Conservation (phyloP, 371 early-diverging fungal species). For the Zancudomyces culisetae region DNA sequence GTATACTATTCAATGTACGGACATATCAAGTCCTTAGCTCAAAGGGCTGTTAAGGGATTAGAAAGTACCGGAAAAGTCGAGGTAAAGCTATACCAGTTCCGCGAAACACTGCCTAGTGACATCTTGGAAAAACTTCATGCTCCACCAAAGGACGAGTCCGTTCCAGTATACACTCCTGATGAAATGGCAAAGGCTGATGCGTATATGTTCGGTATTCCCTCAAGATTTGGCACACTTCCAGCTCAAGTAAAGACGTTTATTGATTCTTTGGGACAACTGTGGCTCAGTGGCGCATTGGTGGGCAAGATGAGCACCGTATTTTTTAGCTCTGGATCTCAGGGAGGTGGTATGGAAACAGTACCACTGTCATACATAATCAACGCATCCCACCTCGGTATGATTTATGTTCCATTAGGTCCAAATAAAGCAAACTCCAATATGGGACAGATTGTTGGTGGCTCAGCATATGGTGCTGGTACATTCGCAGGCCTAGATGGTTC, state of each 20-base stretch:
- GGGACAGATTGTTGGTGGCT: constrained; percentile 33
- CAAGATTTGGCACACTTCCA: constrained; percentile 49
- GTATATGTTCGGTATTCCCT: constrained; percentile 58
- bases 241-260: constrained; percentile 54
- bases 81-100: constrained; percentile 43
- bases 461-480: constrained; percentile 43
- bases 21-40: constrained; percentile 50
- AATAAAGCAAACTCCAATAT: constrained; percentile 29
- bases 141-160: constrained; percentile 27
- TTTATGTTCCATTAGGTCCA: constrained; percentile 56
- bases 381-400: constrained; percentile 61
- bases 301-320: constrained; percentile 61
- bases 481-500: constrained; percentile 46
- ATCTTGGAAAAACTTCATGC: constrained; percentile 54
- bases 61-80: constrained; percentile 32
- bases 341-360: constrained; percentile 67
- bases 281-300: constrained; percentile 38
- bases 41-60: constrained; percentile 40
- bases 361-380: constrained; percentile 42
- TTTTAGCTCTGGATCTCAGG: constrained; percentile 46
- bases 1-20: constrained; percentile 52
- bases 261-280: constrained; percentile 56
- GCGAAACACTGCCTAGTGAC: constrained; percentile 44
- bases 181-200: constrained; percentile 50
- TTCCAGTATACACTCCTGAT: constrained; percentile 39